A percentile compares a stretch with the other conserved stretches of the same genome.
These are phyloP conservation scores for Lichtheimia hyalospora DNA, from an alignment of 371 early-diverging fungal species.

Conservation along the genomic window DNA sequence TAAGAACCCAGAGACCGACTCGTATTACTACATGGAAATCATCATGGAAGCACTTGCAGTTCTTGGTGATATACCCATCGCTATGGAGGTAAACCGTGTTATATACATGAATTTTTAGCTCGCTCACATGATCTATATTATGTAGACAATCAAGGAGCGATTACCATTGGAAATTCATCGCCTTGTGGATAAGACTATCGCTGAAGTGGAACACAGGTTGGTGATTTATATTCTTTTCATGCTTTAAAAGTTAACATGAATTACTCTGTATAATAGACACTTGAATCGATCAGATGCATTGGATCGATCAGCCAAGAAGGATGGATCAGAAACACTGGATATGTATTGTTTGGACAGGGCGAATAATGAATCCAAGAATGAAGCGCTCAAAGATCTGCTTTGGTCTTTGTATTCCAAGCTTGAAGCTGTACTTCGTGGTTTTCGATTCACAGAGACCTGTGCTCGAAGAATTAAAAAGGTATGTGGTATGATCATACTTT, in stretches of 20 bases:
- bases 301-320: slow-evolving; percentile 17
- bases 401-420: slow-evolving; percentile 82
- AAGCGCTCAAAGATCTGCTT: slow-evolving; percentile 78
- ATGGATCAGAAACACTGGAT: slow-evolving; percentile 26
- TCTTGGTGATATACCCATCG: slow-evolving; percentile 77
- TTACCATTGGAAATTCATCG: slow-evolving; percentile 81
- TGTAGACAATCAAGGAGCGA: slow-evolving; percentile 68
- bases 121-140: background rate
- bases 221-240: background rate
- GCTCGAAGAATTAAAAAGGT: slow-evolving; percentile 46
- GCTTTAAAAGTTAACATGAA: too few species aligned
- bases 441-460: slow-evolving; percentile 67
- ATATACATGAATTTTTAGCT: background rate
- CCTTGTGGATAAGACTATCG: slow-evolving; percentile 85
- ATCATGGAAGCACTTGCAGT: slow-evolving; percentile 80
- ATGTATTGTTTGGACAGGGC: slow-evolving; percentile 52
- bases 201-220: slow-evolving; percentile 82
- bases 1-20: slow-evolving; percentile 86
- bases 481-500: background rate
- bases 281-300: background rate
- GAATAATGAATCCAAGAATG: slow-evolving; percentile 57
- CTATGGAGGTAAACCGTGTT: slow-evolving; percentile 58
- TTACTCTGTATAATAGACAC: background rate
- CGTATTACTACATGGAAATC: slow-evolving; percentile 85
- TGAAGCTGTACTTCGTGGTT: slow-evolving; percentile 81